These are phyloP conservation scores for Psidium guajava DNA, from an alignment of 345 rosid genomes.

Conservation along the genomic window DNA sequence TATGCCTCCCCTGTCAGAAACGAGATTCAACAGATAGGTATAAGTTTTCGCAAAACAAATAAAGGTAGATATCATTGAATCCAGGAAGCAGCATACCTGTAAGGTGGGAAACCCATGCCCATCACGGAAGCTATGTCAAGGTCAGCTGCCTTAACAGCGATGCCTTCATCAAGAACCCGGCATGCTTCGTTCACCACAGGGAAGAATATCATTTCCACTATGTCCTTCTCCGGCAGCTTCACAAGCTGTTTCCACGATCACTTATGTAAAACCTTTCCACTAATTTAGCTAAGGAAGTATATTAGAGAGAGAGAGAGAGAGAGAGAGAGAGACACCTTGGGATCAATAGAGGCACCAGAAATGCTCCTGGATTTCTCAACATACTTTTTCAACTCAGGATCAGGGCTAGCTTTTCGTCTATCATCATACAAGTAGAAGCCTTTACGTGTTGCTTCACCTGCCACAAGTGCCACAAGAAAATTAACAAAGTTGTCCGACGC, in stretches of 20 bases:
- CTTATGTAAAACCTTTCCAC: constrained; percentile 15
- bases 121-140: constrained; percentile 77
- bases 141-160: constrained; percentile 89
- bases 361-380: constrained; percentile 79
- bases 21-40: background rate
- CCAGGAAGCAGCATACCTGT: constrained; percentile 38
- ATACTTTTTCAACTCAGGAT: constrained; percentile 63
- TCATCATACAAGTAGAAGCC: constrained; percentile 86
- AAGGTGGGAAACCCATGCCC: constrained; percentile 99
- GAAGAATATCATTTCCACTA: constrained; percentile 86
- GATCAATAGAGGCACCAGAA: constrained; percentile 57
- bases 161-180: constrained; percentile 84
- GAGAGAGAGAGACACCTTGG: constrained; percentile 42
- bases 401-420: constrained; percentile 78
- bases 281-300: background rate
- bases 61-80: background rate
- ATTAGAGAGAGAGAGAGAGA: background rate
- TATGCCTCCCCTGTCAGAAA: constrained; percentile 46
- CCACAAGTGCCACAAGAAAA: constrained; percentile 2
- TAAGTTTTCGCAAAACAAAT: background rate
- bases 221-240: constrained; percentile 68
- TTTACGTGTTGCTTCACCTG: constrained; percentile 78
- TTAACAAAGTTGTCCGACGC: background rate
- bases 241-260: constrained; percentile 33
- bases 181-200: constrained; percentile 98